Evolutionary conservation across 495 filamentous ascomycete species (phyloP), one percentile per base, ranked within the genome.

Genomic region (Penicillium atrosanguineum): DNA sequence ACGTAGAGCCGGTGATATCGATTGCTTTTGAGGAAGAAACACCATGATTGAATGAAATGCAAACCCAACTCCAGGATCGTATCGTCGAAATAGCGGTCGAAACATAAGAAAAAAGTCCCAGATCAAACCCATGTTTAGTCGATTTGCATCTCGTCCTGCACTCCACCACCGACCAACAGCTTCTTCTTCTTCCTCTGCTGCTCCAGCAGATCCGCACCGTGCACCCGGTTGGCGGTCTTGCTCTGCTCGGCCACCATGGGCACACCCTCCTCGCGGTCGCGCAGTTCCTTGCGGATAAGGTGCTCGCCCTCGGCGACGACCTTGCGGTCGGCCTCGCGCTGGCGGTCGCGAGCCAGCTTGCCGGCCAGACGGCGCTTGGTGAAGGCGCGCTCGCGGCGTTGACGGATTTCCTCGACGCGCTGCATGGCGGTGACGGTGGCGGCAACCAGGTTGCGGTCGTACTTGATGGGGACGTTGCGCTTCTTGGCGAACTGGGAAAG

Each of bases 391-490:
- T 98, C 92, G 62, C 94, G 81, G 64, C 84, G 82, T 46, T 79
- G 69, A 42, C 90, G 81, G 70, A 97, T 95, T 78, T 98, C 91
- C 65, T 81, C 76, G 57, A 98, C 86, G 50, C 94, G 84, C 73
- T 89, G 79, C 89, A 98, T 98, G 49, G 93, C 92, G 57, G 84
- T 84, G 69, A 97, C 80, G 14, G 94, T 97, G 60, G 85, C 88
- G 49, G 83, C 82, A 25, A 95, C 86, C 46, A 94, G 81, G 52
- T 95, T 88, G 69, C 94, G 86, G 80, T 95, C 86, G 86, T 98
- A 98, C 63, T 91, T 89, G 51, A 94, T 83, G 61, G 94, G 94
- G 47, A 96, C 83, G 79, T 97, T 96, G 75, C 95, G 88, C 60
- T 91, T 89, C 50, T 87, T 85, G 49, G 91, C 85, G 80, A 99